Base-by-base conservation (phyloP, 805 yeast species). In the Candida montana region DNA sequence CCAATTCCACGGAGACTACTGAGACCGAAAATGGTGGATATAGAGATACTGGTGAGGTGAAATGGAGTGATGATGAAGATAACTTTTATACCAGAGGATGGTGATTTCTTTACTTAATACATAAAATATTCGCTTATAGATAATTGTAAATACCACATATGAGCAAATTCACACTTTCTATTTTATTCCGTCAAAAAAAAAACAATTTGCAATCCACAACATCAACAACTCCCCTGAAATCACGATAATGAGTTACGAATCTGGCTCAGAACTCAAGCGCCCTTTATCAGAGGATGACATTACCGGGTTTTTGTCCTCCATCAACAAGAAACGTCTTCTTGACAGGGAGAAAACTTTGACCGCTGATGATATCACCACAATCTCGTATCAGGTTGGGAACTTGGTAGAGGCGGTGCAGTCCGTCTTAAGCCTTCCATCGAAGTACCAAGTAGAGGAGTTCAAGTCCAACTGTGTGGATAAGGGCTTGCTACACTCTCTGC, bases 71-170 rank as follows among this genome's bases (percentile, higher is more conserved):
- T 7, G 59, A 54, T n/a, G 51, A 50, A 35, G 50, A 46, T 17
- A 48, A 54, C 36, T 55, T 55, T 45, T 52, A 55, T 26, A 51
- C 59, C 1, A 47, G 53, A 41, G 59, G 59, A 7, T 55, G 59
- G 59, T 55, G 29, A 52, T 5, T 21, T 2, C 16, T 9, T 20
- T 13, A 28, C 10, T 23, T 23, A 23, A 23, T 23, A 7, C 10
- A 23, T 23, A 23, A 23, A 7, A 23, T 23, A 10, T 23, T 23
- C 26, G 26, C 10, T 10, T 23, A 23, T n/a, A n/a, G n/a, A n/a
- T n/a, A n/a, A n/a, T n/a, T 2, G 7, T 31, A 7, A 16, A 6
- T 15, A 23, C 15, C 30, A 21, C 21, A 11, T 34, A 19, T 31
- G 6, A 31, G n/a, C 30, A 10, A 5, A 10, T 23, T 23, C 26